Evolutionary conservation across 805 yeast genomes (phyloP).

Genomic region (Candida adriatica): DNA sequence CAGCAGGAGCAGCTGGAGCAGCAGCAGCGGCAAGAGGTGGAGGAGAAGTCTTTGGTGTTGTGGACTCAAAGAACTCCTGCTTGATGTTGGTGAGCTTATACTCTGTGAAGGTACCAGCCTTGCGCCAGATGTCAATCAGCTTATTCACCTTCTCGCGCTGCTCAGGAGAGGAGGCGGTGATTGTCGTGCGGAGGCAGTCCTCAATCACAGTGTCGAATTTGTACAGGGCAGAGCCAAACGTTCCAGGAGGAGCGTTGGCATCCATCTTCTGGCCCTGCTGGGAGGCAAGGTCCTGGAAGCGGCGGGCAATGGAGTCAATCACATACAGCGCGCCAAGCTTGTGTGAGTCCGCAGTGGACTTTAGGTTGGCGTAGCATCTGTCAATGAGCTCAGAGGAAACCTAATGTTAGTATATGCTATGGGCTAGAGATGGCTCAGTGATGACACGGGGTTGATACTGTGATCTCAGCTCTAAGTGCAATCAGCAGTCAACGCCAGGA

Average conservation of each 20-base stretch:
- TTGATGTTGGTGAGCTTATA: conserved; percentile 48
- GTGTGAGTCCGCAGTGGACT: conserved; percentile 67
- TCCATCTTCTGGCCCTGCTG: conserved; percentile 43
- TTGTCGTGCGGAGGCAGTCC: conserved; percentile 54
- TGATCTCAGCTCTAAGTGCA: too few species aligned
- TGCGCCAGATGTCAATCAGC: conserved; percentile 88
- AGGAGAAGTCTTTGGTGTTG: conserved; percentile 57
- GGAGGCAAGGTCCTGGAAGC: conserved; percentile 68
- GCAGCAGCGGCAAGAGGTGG: conserved; percentile 32
- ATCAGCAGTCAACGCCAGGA: too few species aligned
- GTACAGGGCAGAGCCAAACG: conserved; percentile 67
- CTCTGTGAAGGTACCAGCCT: conserved; percentile 68
- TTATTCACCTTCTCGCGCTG: conserved; percentile 72
- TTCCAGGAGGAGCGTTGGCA: conserved; percentile 54
- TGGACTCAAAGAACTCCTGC: conserved; percentile 49
- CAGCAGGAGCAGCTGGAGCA: neutral
- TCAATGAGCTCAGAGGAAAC: conserved; percentile 41
- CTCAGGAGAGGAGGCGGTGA: conserved; percentile 47
- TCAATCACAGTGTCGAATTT: conserved; percentile 60
- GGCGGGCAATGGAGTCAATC: conserved; percentile 87
- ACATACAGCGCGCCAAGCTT: conserved; percentile 89
- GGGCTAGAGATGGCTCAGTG: too few species aligned
- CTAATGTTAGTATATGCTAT: too few species aligned
- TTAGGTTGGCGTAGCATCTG: conserved; percentile 58
- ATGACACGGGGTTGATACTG: too few species aligned